Evolutionary conservation across 176 grass and related monocot genomes (phyloP).

Genomic region (Eremochloa ophiuroides): DNA sequence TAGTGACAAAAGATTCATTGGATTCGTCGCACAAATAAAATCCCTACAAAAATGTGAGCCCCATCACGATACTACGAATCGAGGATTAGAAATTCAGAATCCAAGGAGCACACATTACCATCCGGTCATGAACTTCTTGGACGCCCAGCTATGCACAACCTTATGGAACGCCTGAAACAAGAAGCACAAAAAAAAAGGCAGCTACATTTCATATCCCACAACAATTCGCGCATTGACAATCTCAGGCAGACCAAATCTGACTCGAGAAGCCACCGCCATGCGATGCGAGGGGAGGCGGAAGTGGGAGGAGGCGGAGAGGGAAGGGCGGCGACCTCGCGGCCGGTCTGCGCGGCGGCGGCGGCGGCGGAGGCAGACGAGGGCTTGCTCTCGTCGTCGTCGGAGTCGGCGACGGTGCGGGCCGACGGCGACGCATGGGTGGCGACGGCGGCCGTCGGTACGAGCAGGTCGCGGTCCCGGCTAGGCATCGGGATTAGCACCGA

Average conservation of each 20-base stretch:
- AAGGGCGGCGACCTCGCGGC: slow-evolving; percentile 44
- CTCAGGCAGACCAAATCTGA: slow-evolving; percentile 25
- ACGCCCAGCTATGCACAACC: slow-evolving; percentile 74
- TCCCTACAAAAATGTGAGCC: not conserved
- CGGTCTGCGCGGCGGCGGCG: slow-evolving; percentile 34
- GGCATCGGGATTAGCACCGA: slow-evolving; percentile 40
- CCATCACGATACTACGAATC: not conserved
- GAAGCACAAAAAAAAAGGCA: not conserved
- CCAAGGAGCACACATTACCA: slow-evolving; percentile 37
- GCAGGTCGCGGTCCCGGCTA: slow-evolving; percentile 43
- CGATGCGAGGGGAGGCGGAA: not conserved
- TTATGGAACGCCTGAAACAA: slow-evolving; percentile 63
- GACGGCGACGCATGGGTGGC: slow-evolving; percentile 10
- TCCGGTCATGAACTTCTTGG: slow-evolving; percentile 90
- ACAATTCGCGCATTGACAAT: not conserved
- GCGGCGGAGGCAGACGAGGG: slow-evolving; percentile 40
- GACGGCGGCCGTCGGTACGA: slow-evolving; percentile 30
- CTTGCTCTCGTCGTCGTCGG: slow-evolving; percentile 46
- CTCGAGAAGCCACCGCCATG: not conserved
- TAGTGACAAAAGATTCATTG: not conserved
- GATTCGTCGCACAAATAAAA: not conserved
- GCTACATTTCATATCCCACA: slow-evolving; percentile 19
- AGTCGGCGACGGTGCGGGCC: not conserved
- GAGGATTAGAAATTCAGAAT: not conserved
- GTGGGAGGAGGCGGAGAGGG: not conserved